Base-by-base conservation (phyloP, 371 early-diverging fungal species). In the Rhizopus arrhizus region DNA sequence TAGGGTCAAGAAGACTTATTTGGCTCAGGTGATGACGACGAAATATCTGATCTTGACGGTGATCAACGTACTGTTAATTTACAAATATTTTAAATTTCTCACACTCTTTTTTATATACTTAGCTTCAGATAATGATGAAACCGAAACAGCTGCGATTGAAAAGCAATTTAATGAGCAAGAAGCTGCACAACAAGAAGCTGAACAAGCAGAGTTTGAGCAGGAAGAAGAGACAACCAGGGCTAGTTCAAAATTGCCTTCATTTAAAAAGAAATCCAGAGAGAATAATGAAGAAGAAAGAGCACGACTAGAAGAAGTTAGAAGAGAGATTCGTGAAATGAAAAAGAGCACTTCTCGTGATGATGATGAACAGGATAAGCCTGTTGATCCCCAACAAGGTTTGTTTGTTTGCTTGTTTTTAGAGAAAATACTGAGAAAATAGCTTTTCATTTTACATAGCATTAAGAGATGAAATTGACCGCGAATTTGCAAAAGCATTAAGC, bases 401-500 rank as follows among this genome's bases (percentile, higher is more conserved):
- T 10, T 16, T 16, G 32, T 31, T 5, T 13, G 8, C 43, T 22
- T 22, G 22, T 2, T 22, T 22, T 22, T 49, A n/a, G 59, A 11
- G 10, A 48, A 50, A 46, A 6, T 29, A 46, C 34, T 11, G 33
- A 45, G 32, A 29, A 41, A 13, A 0, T 3, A 41, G 16, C 6
- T 40, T 38, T 34, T 53, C 32, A 49, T 6, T 29, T 38, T 29
- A 15, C 32, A 5, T 62, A 78, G 79, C 75, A 35, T 75, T 81
- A 33, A 62, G 87, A 63, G 77, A 84, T 51, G 83, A 81, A 53
- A 69, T 91, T 47, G 87, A 86, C 57, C 70, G 65, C 38, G 77
- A 83, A 40, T 86, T 90, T 56, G 88, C 82, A 45, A 72, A 75
- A 12, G 86, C 87, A 3, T 58, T 89, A 33, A 76, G 79, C 53